Evolutionary conservation across 2,329 filamentous ascomycete genomes (phyloP), one percentile per base, ranked within the genome.

Genomic region (Colletotrichum lini): DNA sequence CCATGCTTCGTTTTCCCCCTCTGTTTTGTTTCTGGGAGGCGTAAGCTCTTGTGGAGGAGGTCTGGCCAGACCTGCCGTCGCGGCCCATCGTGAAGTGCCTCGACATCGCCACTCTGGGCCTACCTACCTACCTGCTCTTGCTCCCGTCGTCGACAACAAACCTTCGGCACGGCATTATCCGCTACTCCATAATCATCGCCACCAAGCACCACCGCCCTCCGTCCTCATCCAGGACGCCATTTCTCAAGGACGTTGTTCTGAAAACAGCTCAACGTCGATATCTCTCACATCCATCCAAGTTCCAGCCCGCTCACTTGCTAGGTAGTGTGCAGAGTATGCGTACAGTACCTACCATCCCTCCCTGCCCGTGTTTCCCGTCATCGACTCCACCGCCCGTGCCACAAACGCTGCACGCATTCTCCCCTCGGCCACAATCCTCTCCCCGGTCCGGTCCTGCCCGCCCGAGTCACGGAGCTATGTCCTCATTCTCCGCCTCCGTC

Each of bases 401-500:
- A 54, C 52, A 38, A 54, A 54, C 30, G 9, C 18, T 54, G 52
- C 52, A 38, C 9, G 26, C 30, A 13, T 54, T 50, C 13, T 52
- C 40, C 23, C 45, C 44, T 53, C n/a, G 26, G 44, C 56, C 56
- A 50, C 54, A 40, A 54, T 49, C 47, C 47, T 47, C 15, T 54
- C 18, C 67, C 62, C 63, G 16, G 63, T 56, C 56, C 30, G 21
- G 30, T 9, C 23, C 47, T 42, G 30, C 49, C 44, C n/a, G 58
- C 15, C 57, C 53, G 67, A 50, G 67, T 50, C 50, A 16, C 44
- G 35, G 42, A 35, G 50, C 15, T 15, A 9, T 35, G 23, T 57
- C 63, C 35, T 30, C 44, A 49, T 56, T 67, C 64, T 58, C 64
- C 68, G 68, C 66, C 30, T 35, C 64, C 50, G 57, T 62, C 21